Evolutionary conservation across 345 rosid species (phyloP).

Genomic region (Carallia pectinifolia): DNA sequence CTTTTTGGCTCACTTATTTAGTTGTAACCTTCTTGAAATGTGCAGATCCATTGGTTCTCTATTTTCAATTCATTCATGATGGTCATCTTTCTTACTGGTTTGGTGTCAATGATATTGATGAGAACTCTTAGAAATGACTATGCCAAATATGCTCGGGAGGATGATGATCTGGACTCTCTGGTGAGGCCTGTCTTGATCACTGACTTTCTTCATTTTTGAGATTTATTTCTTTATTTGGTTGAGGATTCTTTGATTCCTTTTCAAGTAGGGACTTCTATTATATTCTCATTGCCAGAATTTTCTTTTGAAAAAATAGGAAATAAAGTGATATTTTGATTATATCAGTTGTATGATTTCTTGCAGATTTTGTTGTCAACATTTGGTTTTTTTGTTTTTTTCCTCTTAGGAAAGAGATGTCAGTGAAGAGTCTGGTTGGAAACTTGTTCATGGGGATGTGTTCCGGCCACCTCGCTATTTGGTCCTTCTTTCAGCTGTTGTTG

Average conservation of each 20-base stretch:
- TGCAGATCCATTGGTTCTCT: conserved; percentile 97
- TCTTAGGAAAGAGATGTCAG: conserved; percentile 89
- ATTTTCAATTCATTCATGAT: conserved; percentile 97
- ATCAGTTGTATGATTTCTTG: no score
- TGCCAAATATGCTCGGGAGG: conserved; percentile 95
- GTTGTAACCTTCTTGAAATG: background rate
- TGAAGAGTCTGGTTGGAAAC: conserved; percentile 98
- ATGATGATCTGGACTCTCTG: conserved; percentile 92
- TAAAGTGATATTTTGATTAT: background rate
- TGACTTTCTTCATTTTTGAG: background rate
- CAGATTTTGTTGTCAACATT: background rate
- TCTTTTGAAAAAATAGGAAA: background rate
- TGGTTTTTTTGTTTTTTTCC: background rate
- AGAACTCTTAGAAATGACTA: conserved; percentile 93
- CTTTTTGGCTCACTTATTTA: conserved; percentile 5
- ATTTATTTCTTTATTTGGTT: background rate
- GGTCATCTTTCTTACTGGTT: conserved; percentile 95
- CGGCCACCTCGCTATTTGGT: conserved; percentile 66
- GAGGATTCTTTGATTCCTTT: background rate
- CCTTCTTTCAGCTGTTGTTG: conserved; percentile 86
- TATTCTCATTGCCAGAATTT: background rate
- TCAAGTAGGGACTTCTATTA: background rate
- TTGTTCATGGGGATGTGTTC: conserved; percentile 97
- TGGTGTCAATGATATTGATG: conserved; percentile 98
- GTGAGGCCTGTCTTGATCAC: conserved; percentile 34